A percentile compares a stretch with the other conserved stretches of the same genome.
phyloP scores from a whole-genome alignment of 2,329 filamentous ascomycete genomes.

The Aspergillus nomiae region DNA sequence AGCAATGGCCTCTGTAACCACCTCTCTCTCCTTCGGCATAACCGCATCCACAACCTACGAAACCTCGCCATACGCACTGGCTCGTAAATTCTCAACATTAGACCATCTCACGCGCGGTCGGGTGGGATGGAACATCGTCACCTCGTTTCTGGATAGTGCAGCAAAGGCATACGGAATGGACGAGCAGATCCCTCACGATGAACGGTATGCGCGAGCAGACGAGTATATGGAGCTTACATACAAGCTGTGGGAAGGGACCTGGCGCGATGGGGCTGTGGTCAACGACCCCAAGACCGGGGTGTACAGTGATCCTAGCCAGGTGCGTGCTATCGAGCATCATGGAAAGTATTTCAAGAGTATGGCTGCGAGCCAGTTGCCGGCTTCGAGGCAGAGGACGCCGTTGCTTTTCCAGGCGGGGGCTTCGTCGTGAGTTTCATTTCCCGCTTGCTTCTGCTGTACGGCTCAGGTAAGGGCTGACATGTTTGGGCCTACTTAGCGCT shows the following conservation, averaged over 20 bases:
- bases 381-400: constrained; percentile 43
- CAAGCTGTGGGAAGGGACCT: constrained; percentile 55
- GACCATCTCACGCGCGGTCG: constrained; percentile 54
- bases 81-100: constrained; percentile 53
- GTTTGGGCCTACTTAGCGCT: constrained; percentile 22
- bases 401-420: constrained; percentile 49
- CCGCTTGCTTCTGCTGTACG: rapidly evolving
- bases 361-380: constrained; percentile 39
- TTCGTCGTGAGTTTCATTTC: constrained; percentile 25
- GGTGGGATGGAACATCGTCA: constrained; percentile 55
- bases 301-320: constrained; percentile 18
- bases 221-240: constrained; percentile 46
- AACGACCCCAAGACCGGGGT: constrained; percentile 14
- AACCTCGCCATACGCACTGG: constrained; percentile 52
- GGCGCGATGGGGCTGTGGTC: constrained; percentile 41
- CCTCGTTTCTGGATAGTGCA: constrained; percentile 45
- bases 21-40: constrained; percentile 49
- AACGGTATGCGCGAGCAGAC: constrained; percentile 48
- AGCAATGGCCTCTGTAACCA: constrained; percentile 48
- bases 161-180: constrained; percentile 45
- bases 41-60: constrained; percentile 57
- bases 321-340: constrained; percentile 33
- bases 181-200: constrained; percentile 46
- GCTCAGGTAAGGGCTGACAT: too few species aligned
- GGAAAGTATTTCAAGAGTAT: constrained; percentile 38